These are phyloP conservation scores for Silene vulgaris DNA, from an alignment of 179 eudicot genomes.

Conservation along the genomic window DNA sequence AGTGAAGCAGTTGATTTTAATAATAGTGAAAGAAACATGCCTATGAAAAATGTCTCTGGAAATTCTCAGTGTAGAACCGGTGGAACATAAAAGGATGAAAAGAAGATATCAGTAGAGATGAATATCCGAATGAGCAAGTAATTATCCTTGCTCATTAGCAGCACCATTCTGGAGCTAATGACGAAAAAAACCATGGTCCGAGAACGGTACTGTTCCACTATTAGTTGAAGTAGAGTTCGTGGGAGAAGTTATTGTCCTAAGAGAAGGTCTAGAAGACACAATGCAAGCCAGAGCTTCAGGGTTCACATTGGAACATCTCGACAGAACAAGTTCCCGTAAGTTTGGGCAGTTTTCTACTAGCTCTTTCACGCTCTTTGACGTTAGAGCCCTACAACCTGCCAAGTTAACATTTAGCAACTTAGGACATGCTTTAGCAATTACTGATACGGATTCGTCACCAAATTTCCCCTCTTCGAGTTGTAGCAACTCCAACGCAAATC, in stretches of 20 bases:
- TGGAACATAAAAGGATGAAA: background rate
- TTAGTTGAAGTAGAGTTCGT: background rate
- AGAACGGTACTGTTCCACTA: background rate
- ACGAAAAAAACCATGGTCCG: conserved; percentile 1
- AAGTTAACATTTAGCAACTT: background rate
- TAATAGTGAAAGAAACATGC: background rate
- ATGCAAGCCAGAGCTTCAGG: background rate
- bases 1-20: background rate
- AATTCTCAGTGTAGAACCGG: background rate
- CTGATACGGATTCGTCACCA: background rate
- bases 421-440: conserved; percentile 4
- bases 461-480: background rate
- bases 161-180: background rate
- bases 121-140: background rate
- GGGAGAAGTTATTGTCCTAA: background rate
- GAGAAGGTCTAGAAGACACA: conserved; percentile 2
- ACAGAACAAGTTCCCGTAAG: conserved; percentile 1
- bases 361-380: conserved; percentile 6
- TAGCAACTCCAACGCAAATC: background rate
- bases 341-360: background rate
- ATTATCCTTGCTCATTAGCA: background rate
- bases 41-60: background rate
- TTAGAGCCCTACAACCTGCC: background rate
- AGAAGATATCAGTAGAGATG: background rate
- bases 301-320: background rate